Base-by-base conservation (phyloP, 129 eudicot species). In the sunflower (Helianthus annuus) region DNA sequence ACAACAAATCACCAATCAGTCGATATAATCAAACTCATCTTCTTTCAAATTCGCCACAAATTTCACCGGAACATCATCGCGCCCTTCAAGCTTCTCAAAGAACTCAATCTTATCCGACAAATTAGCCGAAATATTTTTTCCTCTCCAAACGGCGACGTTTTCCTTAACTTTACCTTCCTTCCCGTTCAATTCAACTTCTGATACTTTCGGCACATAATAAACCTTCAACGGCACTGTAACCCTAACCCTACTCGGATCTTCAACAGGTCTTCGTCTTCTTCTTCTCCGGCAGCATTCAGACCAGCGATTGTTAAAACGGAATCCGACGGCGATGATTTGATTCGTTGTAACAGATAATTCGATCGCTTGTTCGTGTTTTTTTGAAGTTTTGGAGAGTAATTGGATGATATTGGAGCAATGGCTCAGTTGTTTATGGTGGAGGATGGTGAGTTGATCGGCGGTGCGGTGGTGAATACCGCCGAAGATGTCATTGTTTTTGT, bases 11-110 rank as follows among this genome's bases (percentile, higher is more conserved):
- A 52, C 4, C 15, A 74, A 78, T 84, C 80, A 89, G 69, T 90
- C 93, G 51, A 90, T 64, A 67, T 82, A 87, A 62, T 87, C 98
- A 69, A 93, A 89, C 89, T 93, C 98, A 29, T 93, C 96, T 56
- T 93, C 98, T 70, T 51, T 93, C 4, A 93, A 83, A 74, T 93
- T 96, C 45, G 82, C 92, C 46, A 74, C 48, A 73, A 93, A 85
- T 72, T 87, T 93, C 32, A 89, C 87, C 52, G 86, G 86, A 13
- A 82, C 81, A 53, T 84, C 88, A 17, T 65, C 85, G 16, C 92
- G 82, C 0, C 95, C 92, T 45, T 72, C 81, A 64, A 89, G 64
- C 11, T 71, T 84, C 11, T 79, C 86, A 64, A 80, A 42, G 42
- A 93, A 93, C 84, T 87, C 22, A 19, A 19, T 19, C 22, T 19